These are phyloP conservation scores for Karstenula rhodostoma DNA, from an alignment of 2,329 filamentous ascomycete genomes.

Conservation along the genomic window DNA sequence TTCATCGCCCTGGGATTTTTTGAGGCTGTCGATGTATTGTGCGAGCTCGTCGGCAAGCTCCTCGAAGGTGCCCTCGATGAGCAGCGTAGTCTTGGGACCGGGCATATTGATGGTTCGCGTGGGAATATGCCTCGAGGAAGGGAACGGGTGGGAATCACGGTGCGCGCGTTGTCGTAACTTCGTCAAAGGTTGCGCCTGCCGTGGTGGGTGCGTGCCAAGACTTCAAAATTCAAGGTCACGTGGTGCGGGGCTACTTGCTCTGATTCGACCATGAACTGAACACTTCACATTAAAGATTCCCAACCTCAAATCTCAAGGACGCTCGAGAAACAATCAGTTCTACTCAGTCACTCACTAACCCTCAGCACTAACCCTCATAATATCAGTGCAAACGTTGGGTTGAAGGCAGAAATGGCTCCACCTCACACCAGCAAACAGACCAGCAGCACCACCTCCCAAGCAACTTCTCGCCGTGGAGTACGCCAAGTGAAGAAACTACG, in stretches of 20 bases:
- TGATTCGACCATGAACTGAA: not conserved
- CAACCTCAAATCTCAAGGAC: not conserved
- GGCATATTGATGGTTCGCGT: constrained; percentile 59
- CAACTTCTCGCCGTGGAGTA: constrained; percentile 18
- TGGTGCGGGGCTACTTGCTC: constrained; percentile 4
- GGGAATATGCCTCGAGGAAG: constrained; percentile 31
- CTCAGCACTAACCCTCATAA: constrained; percentile 22
- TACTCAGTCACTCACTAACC: constrained; percentile 21
- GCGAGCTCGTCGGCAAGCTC: constrained; percentile 95
- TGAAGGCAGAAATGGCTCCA: constrained; percentile 25
- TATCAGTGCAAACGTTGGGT: not conserved
- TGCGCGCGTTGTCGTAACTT: constrained; percentile 32
- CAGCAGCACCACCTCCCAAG: constrained; percentile 13
- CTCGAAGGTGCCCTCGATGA: constrained; percentile 90
- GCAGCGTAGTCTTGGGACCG: constrained; percentile 67
- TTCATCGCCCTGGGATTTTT: constrained; percentile 67
- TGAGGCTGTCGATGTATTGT: constrained; percentile 86
- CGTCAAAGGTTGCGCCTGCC: constrained; percentile 29
- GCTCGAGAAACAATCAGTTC: not conserved
- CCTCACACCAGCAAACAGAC: constrained; percentile 22
- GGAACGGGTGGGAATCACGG: constrained; percentile 18
- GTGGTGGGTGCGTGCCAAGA: constrained; percentile 39
- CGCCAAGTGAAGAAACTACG: constrained; percentile 18
- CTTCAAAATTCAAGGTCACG: constrained; percentile 32
- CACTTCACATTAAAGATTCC: too few species aligned